Evolutionary conservation across 352 stramenopile genomes (phyloP).

Genomic region (Globisporangium takayamanum): DNA sequence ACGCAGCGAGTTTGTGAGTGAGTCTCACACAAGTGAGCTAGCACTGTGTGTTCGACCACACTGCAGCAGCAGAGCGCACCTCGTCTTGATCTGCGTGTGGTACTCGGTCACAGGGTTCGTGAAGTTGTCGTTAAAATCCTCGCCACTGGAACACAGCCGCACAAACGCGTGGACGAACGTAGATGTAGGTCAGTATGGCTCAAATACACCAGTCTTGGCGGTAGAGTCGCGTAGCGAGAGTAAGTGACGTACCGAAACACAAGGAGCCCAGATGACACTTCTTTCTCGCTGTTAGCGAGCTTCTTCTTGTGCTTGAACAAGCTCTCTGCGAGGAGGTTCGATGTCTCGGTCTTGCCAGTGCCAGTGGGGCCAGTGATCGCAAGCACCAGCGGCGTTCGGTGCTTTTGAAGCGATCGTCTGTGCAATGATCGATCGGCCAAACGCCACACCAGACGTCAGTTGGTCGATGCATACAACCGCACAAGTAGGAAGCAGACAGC

Average conservation of each 20-base stretch:
- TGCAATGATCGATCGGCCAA: neutral
- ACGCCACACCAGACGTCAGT: no score
- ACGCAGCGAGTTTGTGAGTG: neutral
- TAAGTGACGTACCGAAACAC: slow-evolving; percentile 8
- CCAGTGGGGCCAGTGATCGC: slow-evolving; percentile 87
- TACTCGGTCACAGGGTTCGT: slow-evolving; percentile 79
- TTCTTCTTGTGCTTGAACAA: slow-evolving; percentile 79
- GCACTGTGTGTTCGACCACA: neutral
- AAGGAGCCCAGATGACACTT: slow-evolving; percentile 58
- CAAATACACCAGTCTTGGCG: neutral
- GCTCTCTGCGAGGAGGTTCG: slow-evolving; percentile 73
- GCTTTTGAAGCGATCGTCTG: slow-evolving; percentile 44
- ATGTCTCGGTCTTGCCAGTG: slow-evolving; percentile 89
- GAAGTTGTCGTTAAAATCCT: slow-evolving; percentile 84
- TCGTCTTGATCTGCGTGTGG: slow-evolving; percentile 79
- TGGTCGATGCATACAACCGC: no score
- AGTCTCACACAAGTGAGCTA: neutral
- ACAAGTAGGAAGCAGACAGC: no score
- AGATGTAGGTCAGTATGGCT: no score
- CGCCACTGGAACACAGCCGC: slow-evolving; percentile 33
- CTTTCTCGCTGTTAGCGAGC: slow-evolving; percentile 62
- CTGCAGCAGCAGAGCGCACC: slow-evolving; percentile 19
- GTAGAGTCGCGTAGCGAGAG: neutral
- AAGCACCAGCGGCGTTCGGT: slow-evolving; percentile 74
- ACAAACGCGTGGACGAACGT: neutral